Evolutionary conservation across 257 asterid species (phyloP), one percentile per base, ranked within the genome.

Genomic region (Capsicum baccatum): DNA sequence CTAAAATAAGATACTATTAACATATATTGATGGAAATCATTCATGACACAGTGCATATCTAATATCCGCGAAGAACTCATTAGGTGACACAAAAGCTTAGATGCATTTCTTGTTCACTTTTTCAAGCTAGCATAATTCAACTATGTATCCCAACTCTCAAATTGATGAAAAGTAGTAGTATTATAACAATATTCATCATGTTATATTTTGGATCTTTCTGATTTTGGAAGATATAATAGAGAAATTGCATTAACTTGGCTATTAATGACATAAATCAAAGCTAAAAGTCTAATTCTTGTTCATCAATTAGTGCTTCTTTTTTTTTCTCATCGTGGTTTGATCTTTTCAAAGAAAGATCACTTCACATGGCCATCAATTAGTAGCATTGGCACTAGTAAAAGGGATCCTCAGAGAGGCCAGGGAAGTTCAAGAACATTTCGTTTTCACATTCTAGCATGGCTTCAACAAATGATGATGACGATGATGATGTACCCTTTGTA

Each of bases 371-470:
- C 57, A 16, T 70, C 37, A 42, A 44, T 70, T 70, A 70, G 79
- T 9, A 57, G 15, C 64, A 13, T 21, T 11, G 0, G 48, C 68
- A 84, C 79, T 85, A 87, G 74, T 84, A 84, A 85, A 92, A 92
- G 0, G 90, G 88, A 52, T 95, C 97, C 83, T 94, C 99, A 12
- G 88, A 85, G 44, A 90, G 86, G 81, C 88, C 89, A 74, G 92
- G 90, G 15, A 94, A 87, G 84, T 90, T 91, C 8, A 92, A 66
- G 63, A 91, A 88, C 92, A 90, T 90, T 13, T 90, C 93, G 84
- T 93, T 92, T 84, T 94, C 96, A n/a, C 89, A 87, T 85, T 92
- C 96, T 11, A 95, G 66, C 91, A 95, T 94, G 52, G 89, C 90
- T 84, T 95, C 98, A 81, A 95, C 97, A 85, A 95, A 93, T 14